These are phyloP conservation scores for Plantago ovata DNA, from an alignment of 257 asterid species.

Conservation along the genomic window DNA sequence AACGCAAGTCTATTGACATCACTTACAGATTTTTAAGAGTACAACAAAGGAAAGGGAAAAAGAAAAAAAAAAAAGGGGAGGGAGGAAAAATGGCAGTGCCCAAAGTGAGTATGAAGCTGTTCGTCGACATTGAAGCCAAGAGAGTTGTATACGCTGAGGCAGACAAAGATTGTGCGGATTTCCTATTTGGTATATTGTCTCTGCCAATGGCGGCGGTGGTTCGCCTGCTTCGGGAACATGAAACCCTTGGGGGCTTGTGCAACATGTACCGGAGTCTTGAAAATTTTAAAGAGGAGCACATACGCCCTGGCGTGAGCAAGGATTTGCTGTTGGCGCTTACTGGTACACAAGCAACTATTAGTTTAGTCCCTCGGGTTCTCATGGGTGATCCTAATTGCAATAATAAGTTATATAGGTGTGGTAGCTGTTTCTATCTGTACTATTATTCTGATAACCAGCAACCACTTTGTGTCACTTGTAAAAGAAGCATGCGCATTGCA, in stretches of 20 bases:
- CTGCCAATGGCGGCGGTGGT: conserved; percentile 22
- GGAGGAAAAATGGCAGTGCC: conserved; percentile 15
- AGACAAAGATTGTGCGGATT: conserved; percentile 31
- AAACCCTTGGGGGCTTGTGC: conserved; percentile 20
- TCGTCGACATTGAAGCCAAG: conserved; percentile 22
- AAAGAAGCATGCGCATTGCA: too few species aligned
- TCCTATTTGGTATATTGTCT: conserved; percentile 26
- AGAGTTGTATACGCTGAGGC: conserved; percentile 40
- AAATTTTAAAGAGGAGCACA: conserved; percentile 21
- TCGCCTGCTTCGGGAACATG: conserved; percentile 14
- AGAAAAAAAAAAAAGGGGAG: too few species aligned
- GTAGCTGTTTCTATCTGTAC: too few species aligned
- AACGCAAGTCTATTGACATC: too few species aligned
- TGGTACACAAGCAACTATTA: background rate
- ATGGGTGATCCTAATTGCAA: background rate
- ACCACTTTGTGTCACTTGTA: background rate
- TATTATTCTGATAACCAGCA: too few species aligned
- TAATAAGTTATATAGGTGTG: too few species aligned
- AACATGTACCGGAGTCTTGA: conserved; percentile 27
- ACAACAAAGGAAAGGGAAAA: background rate
- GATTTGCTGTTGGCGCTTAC: conserved; percentile 19
- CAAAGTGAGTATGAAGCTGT: conserved; percentile 30
- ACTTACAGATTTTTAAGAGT: background rate
- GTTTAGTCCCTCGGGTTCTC: too few species aligned
- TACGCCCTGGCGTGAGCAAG: conserved; percentile 21